phyloP scores from a whole-genome alignment of 352 stramenopile species.

The Phytopythium oedochilum region DNA sequence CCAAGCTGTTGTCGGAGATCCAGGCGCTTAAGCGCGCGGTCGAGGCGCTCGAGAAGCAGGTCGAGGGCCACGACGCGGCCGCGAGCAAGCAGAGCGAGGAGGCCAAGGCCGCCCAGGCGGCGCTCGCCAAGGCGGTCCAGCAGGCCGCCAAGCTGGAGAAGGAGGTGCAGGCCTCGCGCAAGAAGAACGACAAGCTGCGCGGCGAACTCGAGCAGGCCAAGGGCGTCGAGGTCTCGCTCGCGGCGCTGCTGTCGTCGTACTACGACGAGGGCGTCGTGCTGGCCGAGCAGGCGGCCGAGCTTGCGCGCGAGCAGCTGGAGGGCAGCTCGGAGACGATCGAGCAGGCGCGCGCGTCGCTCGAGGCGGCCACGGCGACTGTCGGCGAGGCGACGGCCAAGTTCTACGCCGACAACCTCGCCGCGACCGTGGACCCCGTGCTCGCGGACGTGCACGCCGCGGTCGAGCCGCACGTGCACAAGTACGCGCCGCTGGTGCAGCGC shows the following conservation, averaged over 20 bases:
- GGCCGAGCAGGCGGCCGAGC: conserved; percentile 25
- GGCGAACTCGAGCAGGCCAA: conserved; percentile 47
- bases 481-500: conserved; percentile 43
- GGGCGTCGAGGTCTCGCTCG: conserved; percentile 51
- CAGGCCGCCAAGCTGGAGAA: conserved; percentile 38
- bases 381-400: conserved; percentile 45
- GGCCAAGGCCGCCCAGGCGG: conserved; percentile 17
- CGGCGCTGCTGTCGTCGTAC: conserved; percentile 67
- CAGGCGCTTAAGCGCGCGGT: conserved; percentile 9
- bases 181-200: conserved; percentile 58
- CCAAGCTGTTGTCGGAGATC: conserved; percentile 23
- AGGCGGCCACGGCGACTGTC: conserved; percentile 41
- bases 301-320: conserved; percentile 40
- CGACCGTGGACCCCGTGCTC: conserved; percentile 56
- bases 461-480: conserved; percentile 54
- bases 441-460: conserved; percentile 39
- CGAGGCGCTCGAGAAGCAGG: conserved; percentile 14
- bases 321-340: conserved; percentile 37
- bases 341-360: conserved; percentile 43
- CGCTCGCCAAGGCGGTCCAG: conserved; percentile 26
- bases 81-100: conserved; percentile 11
- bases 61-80: conserved; percentile 11
- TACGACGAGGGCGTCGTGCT: conserved; percentile 74
- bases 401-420: conserved; percentile 62
- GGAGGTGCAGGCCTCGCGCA: conserved; percentile 42